Evolutionary conservation across 192 early-diverging fungal genomes (phyloP).

Genomic region (Podila clonocystis): DNA sequence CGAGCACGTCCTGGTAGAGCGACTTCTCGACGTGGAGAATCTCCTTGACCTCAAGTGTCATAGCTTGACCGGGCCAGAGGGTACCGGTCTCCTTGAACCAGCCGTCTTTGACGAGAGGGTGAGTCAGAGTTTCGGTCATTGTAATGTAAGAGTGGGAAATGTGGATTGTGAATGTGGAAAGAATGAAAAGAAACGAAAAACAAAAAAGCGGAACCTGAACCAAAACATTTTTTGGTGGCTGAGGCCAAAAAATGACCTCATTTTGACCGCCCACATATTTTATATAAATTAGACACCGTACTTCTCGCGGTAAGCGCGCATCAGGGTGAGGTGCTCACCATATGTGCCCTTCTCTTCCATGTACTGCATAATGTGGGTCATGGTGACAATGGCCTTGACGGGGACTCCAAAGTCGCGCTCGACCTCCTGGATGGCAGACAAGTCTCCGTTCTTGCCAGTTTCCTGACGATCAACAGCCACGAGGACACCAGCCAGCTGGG

Average conservation of each 20-base stretch:
- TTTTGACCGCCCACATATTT: too few relatives aligned
- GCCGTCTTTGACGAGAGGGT: slow-evolving; percentile 93
- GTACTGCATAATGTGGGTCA: slow-evolving; percentile 91
- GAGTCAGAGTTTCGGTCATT: slow-evolving; percentile 66
- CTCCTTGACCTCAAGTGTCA: slow-evolving; percentile 95
- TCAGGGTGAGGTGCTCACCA: slow-evolving; percentile 69
- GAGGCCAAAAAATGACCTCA: too few relatives aligned
- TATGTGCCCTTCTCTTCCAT: slow-evolving; percentile 76
- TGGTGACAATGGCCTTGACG: slow-evolving; percentile 87
- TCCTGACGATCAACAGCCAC: slow-evolving; percentile 96
- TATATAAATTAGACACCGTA: slow-evolving; percentile 93
- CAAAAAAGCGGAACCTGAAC: neutral
- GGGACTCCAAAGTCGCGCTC: slow-evolving; percentile 81
- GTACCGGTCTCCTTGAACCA: slow-evolving; percentile 97
- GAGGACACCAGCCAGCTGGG: slow-evolving; percentile 82
- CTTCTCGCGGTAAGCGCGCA: slow-evolving; percentile 82
- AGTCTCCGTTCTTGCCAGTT: slow-evolving; percentile 65
- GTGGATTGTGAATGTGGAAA: slow-evolving; percentile 8
- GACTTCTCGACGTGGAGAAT: slow-evolving; percentile 96
- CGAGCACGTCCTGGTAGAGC: slow-evolving; percentile 95
- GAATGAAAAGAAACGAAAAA: slow-evolving; percentile 7
- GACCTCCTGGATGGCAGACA: slow-evolving; percentile 94
- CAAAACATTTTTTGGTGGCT: slow-evolving; percentile 6
- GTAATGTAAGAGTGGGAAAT: neutral
- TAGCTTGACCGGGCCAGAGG: slow-evolving; percentile 99